Evolutionary conservation across 257 asterid species (phyloP).

Genomic region (Cordia subcordata): DNA sequence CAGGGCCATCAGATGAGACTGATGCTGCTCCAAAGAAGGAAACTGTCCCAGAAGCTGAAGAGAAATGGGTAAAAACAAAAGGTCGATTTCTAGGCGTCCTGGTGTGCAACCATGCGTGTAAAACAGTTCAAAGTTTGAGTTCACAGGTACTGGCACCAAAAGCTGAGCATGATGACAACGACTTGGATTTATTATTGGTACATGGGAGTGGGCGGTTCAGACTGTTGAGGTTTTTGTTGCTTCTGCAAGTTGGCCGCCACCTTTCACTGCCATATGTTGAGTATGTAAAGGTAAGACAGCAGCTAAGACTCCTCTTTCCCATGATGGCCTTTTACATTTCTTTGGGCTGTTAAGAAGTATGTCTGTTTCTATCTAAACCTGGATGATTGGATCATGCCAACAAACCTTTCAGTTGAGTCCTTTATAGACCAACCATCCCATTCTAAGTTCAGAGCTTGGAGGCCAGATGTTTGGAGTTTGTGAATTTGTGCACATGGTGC

Average conservation of each 20-base stretch:
- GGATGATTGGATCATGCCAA: too few species aligned
- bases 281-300: constrained; percentile 70
- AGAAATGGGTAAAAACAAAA: constrained; percentile 76
- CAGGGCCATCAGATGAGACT: constrained; percentile 50
- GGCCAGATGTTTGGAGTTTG: too few species aligned
- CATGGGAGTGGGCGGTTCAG: constrained; percentile 86
- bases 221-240: constrained; percentile 79
- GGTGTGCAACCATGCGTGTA: constrained; percentile 94
- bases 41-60: constrained; percentile 40
- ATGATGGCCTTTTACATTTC: too few species aligned
- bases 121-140: constrained; percentile 72
- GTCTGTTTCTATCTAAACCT: too few species aligned
- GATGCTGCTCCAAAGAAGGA: constrained; percentile 38
- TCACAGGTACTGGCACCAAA: constrained; percentile 96
- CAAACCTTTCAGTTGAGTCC: too few species aligned
- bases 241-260: constrained; percentile 80
- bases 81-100: constrained; percentile 80
- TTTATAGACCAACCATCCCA: too few species aligned
- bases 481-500: too few species aligned
- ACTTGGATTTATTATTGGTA: constrained; percentile 76
- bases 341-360: too few species aligned
- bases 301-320: too few species aligned
- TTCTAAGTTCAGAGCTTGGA: too few species aligned
- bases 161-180: constrained; percentile 90
- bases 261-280: constrained; percentile 87